Percentiles rank a stretch among this genome's conserved stretches.
Conservation (phyloP, 768 basidiomycete species). For the Strobilomyces echinocephalus region DNA sequence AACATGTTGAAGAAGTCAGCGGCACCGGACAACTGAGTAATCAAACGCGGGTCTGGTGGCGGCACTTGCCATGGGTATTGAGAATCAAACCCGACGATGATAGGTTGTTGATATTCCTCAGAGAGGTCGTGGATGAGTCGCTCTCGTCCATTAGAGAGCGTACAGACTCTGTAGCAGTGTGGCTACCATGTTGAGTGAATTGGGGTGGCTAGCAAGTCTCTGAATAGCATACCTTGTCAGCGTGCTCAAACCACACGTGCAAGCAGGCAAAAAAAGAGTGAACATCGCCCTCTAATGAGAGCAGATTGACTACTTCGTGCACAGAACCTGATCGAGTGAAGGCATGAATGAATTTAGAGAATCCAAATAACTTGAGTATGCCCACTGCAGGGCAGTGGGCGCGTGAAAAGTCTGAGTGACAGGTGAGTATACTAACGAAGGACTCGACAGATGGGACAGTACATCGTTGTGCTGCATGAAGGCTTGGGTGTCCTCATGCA, state of each 20-base stretch:
- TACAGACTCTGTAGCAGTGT: background rate
- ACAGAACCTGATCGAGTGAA: constrained; percentile 2
- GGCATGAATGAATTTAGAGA: background rate
- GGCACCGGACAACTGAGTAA: too few species aligned
- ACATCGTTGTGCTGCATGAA: background rate
- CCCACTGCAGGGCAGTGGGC: background rate
- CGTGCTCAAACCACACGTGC: background rate
- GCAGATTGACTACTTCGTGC: too few species aligned
- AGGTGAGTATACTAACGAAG: background rate
- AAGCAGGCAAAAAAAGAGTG: fast-evolving
- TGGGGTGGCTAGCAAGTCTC: background rate
- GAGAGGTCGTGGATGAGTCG: background rate
- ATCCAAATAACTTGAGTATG: background rate
- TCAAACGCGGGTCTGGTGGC: background rate
- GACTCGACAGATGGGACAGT: background rate
- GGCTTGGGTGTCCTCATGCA: background rate
- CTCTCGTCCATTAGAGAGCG: background rate
- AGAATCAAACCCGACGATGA: background rate
- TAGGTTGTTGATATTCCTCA: background rate
- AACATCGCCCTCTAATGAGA: background rate
- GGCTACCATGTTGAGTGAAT: background rate
- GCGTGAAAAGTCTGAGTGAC: background rate
- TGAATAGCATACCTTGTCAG: background rate
- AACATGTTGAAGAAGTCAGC: too few species aligned
- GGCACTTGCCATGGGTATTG: too few species aligned